Base-by-base conservation (phyloP, 2,329 filamentous ascomycete genomes). In the Diaporthe citrichinensis region DNA sequence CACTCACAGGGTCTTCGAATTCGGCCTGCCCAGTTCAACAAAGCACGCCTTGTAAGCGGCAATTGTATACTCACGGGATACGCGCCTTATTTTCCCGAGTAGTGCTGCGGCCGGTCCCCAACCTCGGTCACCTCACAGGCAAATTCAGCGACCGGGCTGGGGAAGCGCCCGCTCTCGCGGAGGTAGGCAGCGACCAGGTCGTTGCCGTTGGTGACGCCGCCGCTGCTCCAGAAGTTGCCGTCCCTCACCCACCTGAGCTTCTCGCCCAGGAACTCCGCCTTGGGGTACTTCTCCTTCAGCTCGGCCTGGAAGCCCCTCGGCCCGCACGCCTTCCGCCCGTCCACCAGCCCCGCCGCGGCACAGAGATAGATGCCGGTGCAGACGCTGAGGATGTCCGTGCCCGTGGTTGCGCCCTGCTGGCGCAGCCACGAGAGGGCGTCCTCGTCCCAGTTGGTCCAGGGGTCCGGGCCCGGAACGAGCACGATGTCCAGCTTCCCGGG, bases 151-250 rank as follows among this genome's bases (percentile, higher is more conserved):
- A 89, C 76, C 0, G 85, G 80, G 6, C 76, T 78, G 0, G 87
- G 84, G 78, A 89, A 88, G 73, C 84, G 84, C 72, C 84, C 83
- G 58, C 83, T 83, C 8, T 84, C 81, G 49, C 87, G 84, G 12
- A 85, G 85, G 79, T 90, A 91, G 3, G 88, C 88, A 25, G 87
- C 86, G 59, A 90, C 86, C 72, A 91, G 83, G 74, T 91, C 89
- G 78, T 90, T 90, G 44, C 88, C 88, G 76, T 90, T 90, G 17
- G 89, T 90, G 72, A 90, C 82, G 69, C 87, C 88, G n/a, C 88
- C 89, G 78, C 88, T 87, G 36, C 86, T 87, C 89, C 89, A 91
- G 55, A 91, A 80, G 78, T 88, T 90, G 14, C 88, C 88, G 76
- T 90, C 88, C 74, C 85, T 83, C 51, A 86, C 81, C 89, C 89